Base-by-base conservation (phyloP, 2,329 filamentous ascomycete genomes). In the Didymella pinodella region DNA sequence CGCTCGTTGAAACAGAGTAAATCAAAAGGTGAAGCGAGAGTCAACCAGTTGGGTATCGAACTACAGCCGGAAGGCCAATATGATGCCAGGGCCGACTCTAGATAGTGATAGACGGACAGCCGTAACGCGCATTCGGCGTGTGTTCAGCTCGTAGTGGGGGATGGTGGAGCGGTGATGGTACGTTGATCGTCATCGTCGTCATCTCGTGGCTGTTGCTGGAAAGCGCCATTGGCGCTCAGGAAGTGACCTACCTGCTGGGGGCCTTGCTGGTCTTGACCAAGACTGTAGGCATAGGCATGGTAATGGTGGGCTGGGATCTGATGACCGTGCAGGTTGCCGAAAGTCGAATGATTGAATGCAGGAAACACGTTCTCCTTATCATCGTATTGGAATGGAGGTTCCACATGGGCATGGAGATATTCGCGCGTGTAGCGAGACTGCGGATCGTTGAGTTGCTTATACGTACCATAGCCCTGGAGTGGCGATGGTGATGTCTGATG, bases 141-240 rank as follows among this genome's bases (percentile, higher is more conserved):
- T 25, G 44, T 55, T 65, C 63, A 76, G 55, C 63, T 65, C 6
- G 68, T 69, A 54, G 71, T 69, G 55, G 74, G 74, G 10, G 74
- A 77, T 38, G 74, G 74, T 10, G 74, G 73, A 55, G 74, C 74
- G 16, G 74, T 76, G 53, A 77, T 64, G 6, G 74, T 77, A 36
- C 74, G 72, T 43, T 74, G 65, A 52, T 77, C 74, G 59, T 76
- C 74, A 32, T 68, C 69, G 28, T 68, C 68, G 12, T 68, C 64
- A 32, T 71, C 62, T 14, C 66, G 59, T 25, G 50, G 49, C 11
- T 69, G 64, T 36, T 72, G 70, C 48, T 68, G 66, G 54, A 72
- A 75, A 10, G 60, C 56, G 44, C 55, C 62, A 46, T 65, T 62
- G 25, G 54, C 40, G 40, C 67, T 64, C 57, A 70, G 74, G 28